Conservation (phyloP, 2,329 filamentous ascomycete genomes). For the Parastagonospora avenae region DNA sequence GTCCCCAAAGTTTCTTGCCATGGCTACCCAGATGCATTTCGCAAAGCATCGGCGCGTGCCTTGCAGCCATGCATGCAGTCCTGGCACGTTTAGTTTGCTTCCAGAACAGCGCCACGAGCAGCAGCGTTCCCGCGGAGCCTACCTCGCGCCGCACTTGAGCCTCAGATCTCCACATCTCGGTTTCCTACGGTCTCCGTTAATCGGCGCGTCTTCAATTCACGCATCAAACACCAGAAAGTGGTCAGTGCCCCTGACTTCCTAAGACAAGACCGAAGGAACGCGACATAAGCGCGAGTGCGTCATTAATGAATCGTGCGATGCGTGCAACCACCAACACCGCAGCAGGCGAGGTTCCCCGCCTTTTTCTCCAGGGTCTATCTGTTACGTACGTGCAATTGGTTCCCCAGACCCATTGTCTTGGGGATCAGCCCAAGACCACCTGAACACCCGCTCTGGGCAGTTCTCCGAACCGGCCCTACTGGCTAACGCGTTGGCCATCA, state of each 20-base stretch:
- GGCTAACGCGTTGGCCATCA: constrained; percentile 5
- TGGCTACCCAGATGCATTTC: constrained; percentile 2
- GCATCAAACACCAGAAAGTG: constrained; percentile 7
- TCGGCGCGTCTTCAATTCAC: constrained; percentile 5
- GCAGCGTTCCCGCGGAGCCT: not conserved
- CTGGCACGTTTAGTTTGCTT: constrained; percentile 11
- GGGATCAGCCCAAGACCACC: not conserved
- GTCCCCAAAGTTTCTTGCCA: not conserved
- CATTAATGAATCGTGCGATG: not conserved
- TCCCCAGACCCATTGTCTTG: constrained; percentile 19
- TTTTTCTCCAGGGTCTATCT: constrained; percentile 3
- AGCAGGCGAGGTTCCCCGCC: constrained; percentile 15
- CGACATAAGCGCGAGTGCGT: constrained; percentile 3
- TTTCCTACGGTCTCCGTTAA: constrained; percentile 21
- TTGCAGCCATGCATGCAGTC: not conserved
- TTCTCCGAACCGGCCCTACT: constrained; percentile 5
- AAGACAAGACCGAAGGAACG: constrained; percentile 18
- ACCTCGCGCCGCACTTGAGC: constrained; percentile 7
- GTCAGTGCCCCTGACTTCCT: constrained; percentile 9
- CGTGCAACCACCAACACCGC: constrained; percentile 7
- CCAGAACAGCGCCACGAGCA: constrained; percentile 8
- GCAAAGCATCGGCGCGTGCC: constrained; percentile 13
- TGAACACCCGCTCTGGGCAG: constrained; percentile 3
- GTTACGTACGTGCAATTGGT: constrained; percentile 32
- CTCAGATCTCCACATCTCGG: constrained; percentile 19